These are phyloP conservation scores for Colletotrichum coccodes DNA, from an alignment of 2,329 filamentous ascomycete genomes.

Conservation along the genomic window DNA sequence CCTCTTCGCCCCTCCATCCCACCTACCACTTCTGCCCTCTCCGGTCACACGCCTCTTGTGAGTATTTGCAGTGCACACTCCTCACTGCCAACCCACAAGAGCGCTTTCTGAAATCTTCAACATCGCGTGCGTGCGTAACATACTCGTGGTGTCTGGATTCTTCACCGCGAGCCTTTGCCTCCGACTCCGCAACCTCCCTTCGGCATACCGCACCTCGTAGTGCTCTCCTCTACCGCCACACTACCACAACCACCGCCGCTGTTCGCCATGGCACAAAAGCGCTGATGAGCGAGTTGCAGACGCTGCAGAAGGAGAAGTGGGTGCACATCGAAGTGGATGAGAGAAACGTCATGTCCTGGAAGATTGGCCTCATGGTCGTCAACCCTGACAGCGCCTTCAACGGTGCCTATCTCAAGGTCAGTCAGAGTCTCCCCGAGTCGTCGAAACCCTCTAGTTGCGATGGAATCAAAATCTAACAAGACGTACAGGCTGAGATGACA, in stretches of 20 bases:
- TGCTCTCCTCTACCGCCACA: not conserved
- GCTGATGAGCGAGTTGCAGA: constrained; percentile 91
- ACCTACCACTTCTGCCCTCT: not conserved
- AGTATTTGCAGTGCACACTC: not conserved
- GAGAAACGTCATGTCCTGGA: constrained; percentile 89
- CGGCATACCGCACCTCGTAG: not conserved
- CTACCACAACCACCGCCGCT: not conserved
- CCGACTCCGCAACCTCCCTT: not conserved
- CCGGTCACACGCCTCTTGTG: constrained; percentile 22
- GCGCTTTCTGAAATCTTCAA: not conserved
- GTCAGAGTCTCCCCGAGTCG: constrained; percentile 23
- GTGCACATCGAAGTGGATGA: constrained; percentile 88
- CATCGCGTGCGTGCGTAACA: not conserved
- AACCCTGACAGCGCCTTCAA: constrained; percentile 94
- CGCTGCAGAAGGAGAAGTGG: constrained; percentile 90
- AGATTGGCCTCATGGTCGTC: constrained; percentile 87
- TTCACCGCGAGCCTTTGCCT: not conserved
- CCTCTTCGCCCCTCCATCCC: constrained; percentile 22
- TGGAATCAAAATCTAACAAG: not conserved
- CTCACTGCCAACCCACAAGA: not conserved
- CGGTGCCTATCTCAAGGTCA: constrained; percentile 86
- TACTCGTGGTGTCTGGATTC: not conserved
- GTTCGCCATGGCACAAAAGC: constrained; percentile 67
- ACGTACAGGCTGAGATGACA: constrained; percentile 77
- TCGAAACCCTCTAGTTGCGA: not conserved